Conservation (phyloP, 129 eudicot species). For the Mikania micrantha region DNA sequence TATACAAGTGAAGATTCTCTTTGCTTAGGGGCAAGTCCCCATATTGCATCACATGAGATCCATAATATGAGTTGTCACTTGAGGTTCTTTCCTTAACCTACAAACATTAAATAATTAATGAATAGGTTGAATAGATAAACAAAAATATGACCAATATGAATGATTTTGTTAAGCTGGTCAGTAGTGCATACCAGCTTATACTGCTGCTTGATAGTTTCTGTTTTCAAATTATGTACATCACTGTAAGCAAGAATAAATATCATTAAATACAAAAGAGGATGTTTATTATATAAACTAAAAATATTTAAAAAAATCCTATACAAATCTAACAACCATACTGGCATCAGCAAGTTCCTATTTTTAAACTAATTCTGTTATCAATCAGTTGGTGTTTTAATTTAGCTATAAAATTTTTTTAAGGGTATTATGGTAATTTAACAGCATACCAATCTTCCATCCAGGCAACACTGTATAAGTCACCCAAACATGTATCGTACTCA, state of each 20-base stretch:
- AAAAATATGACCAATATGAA: too few species aligned
- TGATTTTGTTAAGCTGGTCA: background rate
- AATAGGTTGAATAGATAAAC: too few species aligned
- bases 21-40: conserved; percentile 70
- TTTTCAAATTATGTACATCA: conserved; percentile 69
- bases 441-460: conserved; percentile 50
- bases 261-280: background rate
- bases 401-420: background rate
- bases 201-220: conserved; percentile 78
- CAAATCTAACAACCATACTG: too few species aligned
- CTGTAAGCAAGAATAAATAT: conserved; percentile 33
- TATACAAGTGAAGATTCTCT: conserved; percentile 47
- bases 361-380: background rate
- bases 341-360: background rate
- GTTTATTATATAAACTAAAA: background rate
- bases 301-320: background rate
- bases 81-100: conserved; percentile 88
- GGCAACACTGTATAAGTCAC: conserved; percentile 91
- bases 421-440: background rate
- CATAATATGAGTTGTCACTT: conserved; percentile 54
- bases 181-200: conserved; percentile 56
- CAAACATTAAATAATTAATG: conserved; percentile 16
- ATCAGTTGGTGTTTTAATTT: background rate
- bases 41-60: conserved; percentile 97
- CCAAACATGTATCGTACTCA: conserved; percentile 93